Conservation (phyloP, 208 protist genomes). For the Acanthamoeba triangularis region DNA sequence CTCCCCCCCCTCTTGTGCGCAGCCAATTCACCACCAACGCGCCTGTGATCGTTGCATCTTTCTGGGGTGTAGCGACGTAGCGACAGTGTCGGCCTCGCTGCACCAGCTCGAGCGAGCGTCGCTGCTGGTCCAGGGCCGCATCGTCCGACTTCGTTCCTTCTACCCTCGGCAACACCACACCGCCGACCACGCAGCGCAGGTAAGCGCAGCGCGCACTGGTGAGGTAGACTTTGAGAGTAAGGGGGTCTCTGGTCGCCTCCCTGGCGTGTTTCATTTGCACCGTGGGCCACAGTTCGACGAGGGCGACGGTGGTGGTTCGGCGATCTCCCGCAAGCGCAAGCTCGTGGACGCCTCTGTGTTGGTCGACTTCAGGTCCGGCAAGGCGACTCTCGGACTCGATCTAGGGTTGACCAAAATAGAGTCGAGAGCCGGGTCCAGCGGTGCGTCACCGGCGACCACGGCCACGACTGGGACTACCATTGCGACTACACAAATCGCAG, state of each 20-base stretch:
- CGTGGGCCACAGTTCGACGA: background rate
- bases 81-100: background rate
- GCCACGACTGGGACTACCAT: background rate
- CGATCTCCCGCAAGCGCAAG: slow-evolving; percentile 21
- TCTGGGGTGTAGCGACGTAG: background rate
- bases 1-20: background rate
- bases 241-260: background rate
- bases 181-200: background rate
- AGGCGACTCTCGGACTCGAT: background rate
- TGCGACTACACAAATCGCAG: background rate
- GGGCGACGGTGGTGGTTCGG: background rate
- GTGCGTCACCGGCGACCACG: background rate
- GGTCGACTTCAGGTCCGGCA: background rate
- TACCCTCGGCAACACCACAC: background rate
- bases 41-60: background rate
- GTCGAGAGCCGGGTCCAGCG: background rate
- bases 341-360: background rate
- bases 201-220: background rate
- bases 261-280: no score
- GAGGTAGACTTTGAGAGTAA: no score
- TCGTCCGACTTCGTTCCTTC: background rate
- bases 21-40: no score
- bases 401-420: background rate
- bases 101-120: slow-evolving; percentile 13
- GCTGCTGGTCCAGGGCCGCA: background rate